phyloP scores from a whole-genome alignment of 2,329 filamentous ascomycete genomes.

The Scedosporium boydii region DNA sequence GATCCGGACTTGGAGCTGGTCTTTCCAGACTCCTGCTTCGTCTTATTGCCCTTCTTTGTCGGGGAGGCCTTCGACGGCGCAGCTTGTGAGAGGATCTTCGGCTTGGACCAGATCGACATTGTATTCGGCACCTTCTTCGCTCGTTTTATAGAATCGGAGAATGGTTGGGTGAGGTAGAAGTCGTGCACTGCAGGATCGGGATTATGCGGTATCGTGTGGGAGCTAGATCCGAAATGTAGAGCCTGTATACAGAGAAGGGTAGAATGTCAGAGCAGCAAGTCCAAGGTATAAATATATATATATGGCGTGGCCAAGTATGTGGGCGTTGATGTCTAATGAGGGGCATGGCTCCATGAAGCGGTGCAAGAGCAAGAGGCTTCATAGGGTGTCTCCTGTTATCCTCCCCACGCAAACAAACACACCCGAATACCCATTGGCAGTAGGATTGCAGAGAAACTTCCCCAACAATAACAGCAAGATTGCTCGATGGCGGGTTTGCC shows the following conservation, averaged over 20 bases:
- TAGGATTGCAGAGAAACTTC: too few relatives aligned
- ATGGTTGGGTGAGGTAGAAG: slow-evolving; percentile 45
- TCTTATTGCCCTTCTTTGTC: slow-evolving; percentile 1
- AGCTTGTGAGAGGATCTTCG: slow-evolving; percentile 3
- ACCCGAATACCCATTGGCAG: too few relatives aligned
- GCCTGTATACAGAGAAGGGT: slow-evolving; percentile 26
- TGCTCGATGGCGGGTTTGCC: background rate
- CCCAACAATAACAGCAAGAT: background rate
- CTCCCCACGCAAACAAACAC: too few relatives aligned
- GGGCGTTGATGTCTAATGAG: background rate
- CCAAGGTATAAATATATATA: background rate
- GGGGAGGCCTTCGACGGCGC: background rate
- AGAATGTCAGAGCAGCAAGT: background rate
- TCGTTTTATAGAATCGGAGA: slow-evolving; percentile 30
- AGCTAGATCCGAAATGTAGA: slow-evolving; percentile 42
- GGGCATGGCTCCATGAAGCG: too few relatives aligned
- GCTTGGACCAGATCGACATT: slow-evolving; percentile 35
- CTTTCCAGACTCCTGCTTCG: slow-evolving; percentile 19
- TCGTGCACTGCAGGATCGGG: slow-evolving; percentile 41
- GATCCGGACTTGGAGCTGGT: slow-evolving; percentile 21
- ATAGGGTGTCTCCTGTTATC: too few relatives aligned
- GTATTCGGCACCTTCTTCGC: slow-evolving; percentile 41
- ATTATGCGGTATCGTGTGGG: slow-evolving; percentile 35
- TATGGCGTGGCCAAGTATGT: background rate
- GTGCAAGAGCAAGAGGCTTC: too few relatives aligned